Base-by-base conservation (phyloP, 345 rosid species). In the Brassica cretica region DNA sequence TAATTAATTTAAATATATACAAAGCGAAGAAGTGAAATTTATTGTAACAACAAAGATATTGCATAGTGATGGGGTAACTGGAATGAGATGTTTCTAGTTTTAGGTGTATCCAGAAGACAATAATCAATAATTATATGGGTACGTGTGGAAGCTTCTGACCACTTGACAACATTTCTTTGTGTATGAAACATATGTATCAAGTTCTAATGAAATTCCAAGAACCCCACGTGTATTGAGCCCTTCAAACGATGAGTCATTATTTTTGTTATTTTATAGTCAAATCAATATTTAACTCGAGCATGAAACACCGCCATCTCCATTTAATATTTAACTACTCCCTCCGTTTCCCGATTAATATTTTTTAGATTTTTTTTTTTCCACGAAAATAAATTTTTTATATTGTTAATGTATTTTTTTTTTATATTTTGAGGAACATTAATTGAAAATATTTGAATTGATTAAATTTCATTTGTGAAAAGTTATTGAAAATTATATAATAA, bases 71-170 rank as follows among this genome's bases (percentile, higher is more conserved):
- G 75, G 64, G 64, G 64, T 64, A 5, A 18, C 35, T 51, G 58
- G 30, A 77, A 39, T 27, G 51, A 72, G 55, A 66, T 58, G 55
- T 66, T 44, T 58, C 14, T 65, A 65, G 62, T 41, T 71, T 66
- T 32, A 59, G 63, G 81, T 44, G 70, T 32, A 41, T 78, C 72
- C 16, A 59, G 77, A 78, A 72, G 56, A 78, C 56, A 72, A 53
- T 6, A 16, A 53, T 53, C 59, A 53, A 72, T 41, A n/a, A 78
- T 66, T 66, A 29, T 41, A 59, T 72, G 62, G 68, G 25, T 78
- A 46, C 69, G 53, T 78, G 51, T 72, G 64, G 44, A 72, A 46
- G 67, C 53, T 72, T 72, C 77, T 78, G 64, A 66, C 68, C 67
- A 41, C 33, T 71, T 55, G 49, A 71, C 66, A 66, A 72, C 11